Evolutionary conservation across 768 basidiomycete genomes (phyloP), one percentile per base, ranked within the genome.

Genomic region (Chiua virens): DNA sequence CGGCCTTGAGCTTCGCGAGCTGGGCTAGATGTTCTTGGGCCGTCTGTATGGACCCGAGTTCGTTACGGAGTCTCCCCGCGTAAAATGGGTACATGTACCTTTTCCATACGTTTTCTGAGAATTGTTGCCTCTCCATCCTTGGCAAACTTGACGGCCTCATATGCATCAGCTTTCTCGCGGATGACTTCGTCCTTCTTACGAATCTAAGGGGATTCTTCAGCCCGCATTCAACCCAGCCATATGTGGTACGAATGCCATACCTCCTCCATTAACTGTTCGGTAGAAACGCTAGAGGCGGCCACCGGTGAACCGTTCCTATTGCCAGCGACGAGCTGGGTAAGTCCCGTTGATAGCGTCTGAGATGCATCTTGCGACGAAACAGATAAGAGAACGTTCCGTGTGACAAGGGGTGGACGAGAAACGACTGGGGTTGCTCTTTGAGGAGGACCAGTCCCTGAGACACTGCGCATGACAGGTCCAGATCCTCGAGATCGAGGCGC

Each of bases 111-210:
- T 56, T 80, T 81, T 56, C 87, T 74, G 45, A 91, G 63, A 36
- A 85, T 80, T 15, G 75, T 75, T 7, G 86, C 86, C 70, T 91
- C 88, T 6, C 89, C 89, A 27, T 86, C 82, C 61, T 83, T 88
- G 28, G 74, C 68, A 36, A 81, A 73, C 53, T 76, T 82, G 8
- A 34, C 15, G 7, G 71, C 74, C 42, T 81, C 77, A 42, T 72
- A 64, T 4, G 81, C 81, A 35, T 73, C 72, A 52, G 77, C 71
- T 42, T 83, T 63, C 2, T 75, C 73, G 49, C 77, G 76, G 18
- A 80, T 71, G n/a, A 50, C 70, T 35, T 70, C 62, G 57, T 86
- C 81, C 54, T 78, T 73, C 62, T 73, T 68, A 35, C 71, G 72
- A 52, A 86, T 69, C 84, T 87, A 42, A 54, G 40, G n/a, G 25